phyloP scores from a whole-genome alignment of 768 basidiomycete species.

The Gelatoporia subvermispora region DNA sequence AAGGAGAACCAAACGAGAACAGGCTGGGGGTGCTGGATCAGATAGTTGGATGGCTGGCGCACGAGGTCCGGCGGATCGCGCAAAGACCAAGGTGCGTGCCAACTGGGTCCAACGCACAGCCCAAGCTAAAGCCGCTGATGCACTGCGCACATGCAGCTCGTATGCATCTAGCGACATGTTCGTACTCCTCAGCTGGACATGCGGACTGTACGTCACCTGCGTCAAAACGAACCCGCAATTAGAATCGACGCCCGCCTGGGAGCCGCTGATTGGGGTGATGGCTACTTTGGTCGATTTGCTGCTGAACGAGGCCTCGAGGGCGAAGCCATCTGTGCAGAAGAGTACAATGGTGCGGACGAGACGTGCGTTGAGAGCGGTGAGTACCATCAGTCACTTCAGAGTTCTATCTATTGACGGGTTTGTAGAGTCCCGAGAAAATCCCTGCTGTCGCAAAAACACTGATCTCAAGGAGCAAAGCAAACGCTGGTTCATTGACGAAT shows the following conservation, averaged over 20 bases:
- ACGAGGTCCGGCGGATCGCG: conserved; percentile 56
- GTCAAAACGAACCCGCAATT: conserved; percentile 41
- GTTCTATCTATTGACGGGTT: background rate
- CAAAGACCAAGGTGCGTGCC: conserved; percentile 54
- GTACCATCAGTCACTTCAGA: conserved; percentile 10
- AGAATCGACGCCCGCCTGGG: conserved; percentile 44
- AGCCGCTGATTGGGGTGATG: conserved; percentile 47
- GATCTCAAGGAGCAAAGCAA: conserved; percentile 45
- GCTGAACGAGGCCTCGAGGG: conserved; percentile 44
- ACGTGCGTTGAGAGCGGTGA: conserved; percentile 63
- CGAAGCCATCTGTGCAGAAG: conserved; percentile 56
- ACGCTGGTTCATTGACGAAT: conserved; percentile 34
- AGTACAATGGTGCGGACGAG: conserved; percentile 57
- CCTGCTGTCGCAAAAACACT: conserved; percentile 48
- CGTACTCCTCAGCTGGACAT: conserved; percentile 69
- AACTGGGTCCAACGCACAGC: background rate
- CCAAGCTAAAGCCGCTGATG: background rate
- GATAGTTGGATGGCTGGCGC: conserved; percentile 70
- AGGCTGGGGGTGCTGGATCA: conserved; percentile 63
- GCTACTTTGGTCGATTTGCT: conserved; percentile 57
- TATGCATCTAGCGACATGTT: conserved; percentile 57
- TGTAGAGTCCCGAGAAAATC: conserved; percentile 38
- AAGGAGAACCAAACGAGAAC: conserved; percentile 35
- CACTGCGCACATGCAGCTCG: conserved; percentile 7
- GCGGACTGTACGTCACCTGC: conserved; percentile 54